Base-by-base conservation (phyloP, 2,329 filamentous ascomycete species). In the Stagonosporopsis rhizophila region DNA sequence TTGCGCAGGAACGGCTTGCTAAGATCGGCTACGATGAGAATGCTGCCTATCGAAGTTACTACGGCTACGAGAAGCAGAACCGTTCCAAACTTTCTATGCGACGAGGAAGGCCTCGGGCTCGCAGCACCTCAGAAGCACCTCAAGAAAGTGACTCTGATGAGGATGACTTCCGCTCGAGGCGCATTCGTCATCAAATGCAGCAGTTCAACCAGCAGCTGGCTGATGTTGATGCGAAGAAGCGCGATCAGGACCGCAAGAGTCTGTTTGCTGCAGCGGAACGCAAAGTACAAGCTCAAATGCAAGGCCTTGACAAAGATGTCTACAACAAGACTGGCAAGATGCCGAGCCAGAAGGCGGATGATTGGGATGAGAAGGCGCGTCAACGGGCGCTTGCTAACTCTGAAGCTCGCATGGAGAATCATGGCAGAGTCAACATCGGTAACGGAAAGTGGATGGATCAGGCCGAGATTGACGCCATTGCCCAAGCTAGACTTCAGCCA, bases 221-320 rank as follows among this genome's bases (percentile, higher is more conserved):
- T 2, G 82, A 88, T 60, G 85, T 92, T 1, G 90, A 95, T 66
- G 82, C 84, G 51, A 85, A 88, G 68, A 94, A 94, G 76, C 85
- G 90, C 38, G 82, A 88, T 56, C 83, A 85, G 39, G 93, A 96
- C 65, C 88, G 91, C 12, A 89, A 90, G 51, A 82, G 84, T 1
- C 79, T 98, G 1, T 80, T 96, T 61, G 89, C 89, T 9, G 87
- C 87, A 3, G 94, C 94, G 1, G 90, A 93, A 70, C 87, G 89
- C 40, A 96, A 96, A 64, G 94, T 97, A n/a, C 87, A 88, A 62
- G 87, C 87, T 19, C 86, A 85, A 38, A 84, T 97, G 63, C 86
- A 90, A 58, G 85, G 84, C 37, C 92, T 97, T 81, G 94, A 98
- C 58, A 87, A 93, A 72, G 88, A 87, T 67, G 85, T 96, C 12